These are phyloP conservation scores for Cucurbita argyrosperma DNA, from an alignment of 306 rosid species.

Conservation along the genomic window DNA sequence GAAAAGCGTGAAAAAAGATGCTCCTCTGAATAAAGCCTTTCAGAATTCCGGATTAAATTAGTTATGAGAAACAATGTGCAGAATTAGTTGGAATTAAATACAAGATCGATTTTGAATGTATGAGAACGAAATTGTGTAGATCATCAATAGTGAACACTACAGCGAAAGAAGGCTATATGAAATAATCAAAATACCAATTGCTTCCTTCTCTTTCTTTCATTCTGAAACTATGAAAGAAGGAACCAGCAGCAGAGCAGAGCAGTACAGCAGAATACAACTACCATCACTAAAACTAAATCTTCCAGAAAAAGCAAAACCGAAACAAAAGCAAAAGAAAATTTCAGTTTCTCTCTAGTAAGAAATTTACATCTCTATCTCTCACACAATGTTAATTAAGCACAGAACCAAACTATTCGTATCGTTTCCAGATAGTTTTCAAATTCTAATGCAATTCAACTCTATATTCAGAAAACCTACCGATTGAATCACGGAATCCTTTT, in stretches of 20 bases:
- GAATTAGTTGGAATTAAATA: neutral
- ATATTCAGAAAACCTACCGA: neutral
- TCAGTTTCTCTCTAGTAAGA: neutral
- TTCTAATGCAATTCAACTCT: neutral
- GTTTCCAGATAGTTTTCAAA: neutral
- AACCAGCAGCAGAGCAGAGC: conserved; percentile 1
- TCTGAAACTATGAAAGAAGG: neutral
- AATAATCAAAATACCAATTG: neutral
- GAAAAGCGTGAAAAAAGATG: neutral
- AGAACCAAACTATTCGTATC: neutral
- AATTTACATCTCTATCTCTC: conserved; percentile 1
- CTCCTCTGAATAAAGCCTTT: neutral
- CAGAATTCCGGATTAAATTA: neutral
- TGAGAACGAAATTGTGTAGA: neutral
- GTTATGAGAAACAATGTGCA: neutral
- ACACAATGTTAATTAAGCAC: neutral
- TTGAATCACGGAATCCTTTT: conserved; percentile 28
- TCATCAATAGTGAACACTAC: neutral
- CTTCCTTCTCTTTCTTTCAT: conserved; percentile 8
- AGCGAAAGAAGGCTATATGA: neutral
- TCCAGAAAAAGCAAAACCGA: neutral
- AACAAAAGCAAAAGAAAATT: neutral
- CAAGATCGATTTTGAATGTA: neutral
- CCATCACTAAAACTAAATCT: too few relatives aligned
- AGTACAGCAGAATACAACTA: neutral